A percentile compares a stretch with the other conserved stretches of the same genome.
Evolutionary conservation across 106 monocot genomes (phyloP).

Genomic region (Triglochin maritima): DNA sequence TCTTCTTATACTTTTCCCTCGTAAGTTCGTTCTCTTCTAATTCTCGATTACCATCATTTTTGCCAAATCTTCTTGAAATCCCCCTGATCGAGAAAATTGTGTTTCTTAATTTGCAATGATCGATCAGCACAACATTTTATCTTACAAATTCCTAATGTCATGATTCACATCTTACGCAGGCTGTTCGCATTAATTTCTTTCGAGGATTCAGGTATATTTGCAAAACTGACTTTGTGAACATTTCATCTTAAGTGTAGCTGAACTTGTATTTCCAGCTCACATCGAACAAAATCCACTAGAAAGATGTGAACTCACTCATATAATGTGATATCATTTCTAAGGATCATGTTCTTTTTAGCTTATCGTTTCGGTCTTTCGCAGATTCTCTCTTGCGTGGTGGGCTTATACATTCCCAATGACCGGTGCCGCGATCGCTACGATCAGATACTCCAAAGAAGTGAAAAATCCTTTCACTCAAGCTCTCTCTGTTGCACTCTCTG

Average conservation of each 20-base stretch:
- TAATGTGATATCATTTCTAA: no score
- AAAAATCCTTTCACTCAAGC: constrained; percentile 13
- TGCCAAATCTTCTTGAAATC: background rate
- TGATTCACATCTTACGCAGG: constrained; percentile 29
- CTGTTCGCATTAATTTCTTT: constrained; percentile 75
- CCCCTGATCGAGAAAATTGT: background rate
- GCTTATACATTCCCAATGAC: constrained; percentile 65
- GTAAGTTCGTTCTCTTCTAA: constrained; percentile 10
- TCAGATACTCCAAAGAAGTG: constrained; percentile 17
- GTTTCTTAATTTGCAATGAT: background rate
- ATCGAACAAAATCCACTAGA: no score
- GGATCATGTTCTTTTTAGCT: no score
- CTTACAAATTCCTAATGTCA: background rate
- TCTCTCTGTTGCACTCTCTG: constrained; percentile 12
- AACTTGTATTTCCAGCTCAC: no score
- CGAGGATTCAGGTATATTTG: constrained; percentile 56
- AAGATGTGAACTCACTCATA: no score
- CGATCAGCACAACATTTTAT: background rate
- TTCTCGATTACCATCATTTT: background rate
- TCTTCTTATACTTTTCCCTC: constrained; percentile 67
- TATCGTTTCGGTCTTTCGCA: background rate
- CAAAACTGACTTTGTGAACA: no score
- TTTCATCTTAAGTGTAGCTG: no score
- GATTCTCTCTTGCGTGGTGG: constrained; percentile 65
- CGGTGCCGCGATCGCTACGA: constrained; percentile 36